These are phyloP conservation scores for Punica granatum DNA, from an alignment of 345 rosid genomes.

Conservation along the genomic window DNA sequence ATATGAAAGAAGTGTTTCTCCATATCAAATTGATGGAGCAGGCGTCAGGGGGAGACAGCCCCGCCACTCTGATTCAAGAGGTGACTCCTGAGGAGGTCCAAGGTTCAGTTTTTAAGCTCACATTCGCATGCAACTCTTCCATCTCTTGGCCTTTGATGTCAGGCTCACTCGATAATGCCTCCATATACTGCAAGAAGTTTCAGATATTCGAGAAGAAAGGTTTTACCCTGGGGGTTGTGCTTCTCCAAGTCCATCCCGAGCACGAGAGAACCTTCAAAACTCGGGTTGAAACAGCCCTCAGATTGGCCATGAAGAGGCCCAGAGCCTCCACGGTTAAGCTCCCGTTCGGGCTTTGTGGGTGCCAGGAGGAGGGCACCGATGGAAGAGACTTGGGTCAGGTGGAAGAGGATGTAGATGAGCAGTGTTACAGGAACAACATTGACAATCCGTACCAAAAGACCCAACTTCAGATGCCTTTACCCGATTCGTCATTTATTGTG, in stretches of 20 bases:
- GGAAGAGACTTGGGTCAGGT: conserved; percentile 56
- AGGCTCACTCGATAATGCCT: conserved; percentile 64
- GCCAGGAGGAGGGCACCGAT: conserved; percentile 74
- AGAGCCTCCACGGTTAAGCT: conserved; percentile 67
- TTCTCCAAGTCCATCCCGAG: conserved; percentile 54
- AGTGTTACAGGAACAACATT: conserved; percentile 33
- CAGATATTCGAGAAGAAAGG: conserved; percentile 96
- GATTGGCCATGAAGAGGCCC: conserved; percentile 58
- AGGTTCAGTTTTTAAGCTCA: conserved; percentile 56
- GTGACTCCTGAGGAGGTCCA: conserved; percentile 45
- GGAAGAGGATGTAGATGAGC: conserved; percentile 60
- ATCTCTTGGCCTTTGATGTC: conserved; percentile 83
- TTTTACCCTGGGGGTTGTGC: conserved; percentile 68
- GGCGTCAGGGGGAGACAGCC: conserved; percentile 72
- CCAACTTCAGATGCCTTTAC: conserved; percentile 75
- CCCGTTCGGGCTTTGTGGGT: conserved; percentile 91
- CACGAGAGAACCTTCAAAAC: conserved; percentile 51
- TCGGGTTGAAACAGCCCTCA: conserved; percentile 66
- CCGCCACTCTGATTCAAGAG: conserved; percentile 70
- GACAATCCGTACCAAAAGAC: conserved; percentile 39
- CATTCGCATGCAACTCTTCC: conserved; percentile 70
- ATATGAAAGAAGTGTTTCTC: conserved; percentile 87
- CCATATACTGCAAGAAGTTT: conserved; percentile 72
- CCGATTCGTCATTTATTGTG: conserved; percentile 55
- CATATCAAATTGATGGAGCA: conserved; percentile 93